Percentiles rank a stretch among this genome's conserved stretches.
These are phyloP conservation scores for Eutrema japonicum DNA, from an alignment of 345 rosid species.

Conservation along the genomic window DNA sequence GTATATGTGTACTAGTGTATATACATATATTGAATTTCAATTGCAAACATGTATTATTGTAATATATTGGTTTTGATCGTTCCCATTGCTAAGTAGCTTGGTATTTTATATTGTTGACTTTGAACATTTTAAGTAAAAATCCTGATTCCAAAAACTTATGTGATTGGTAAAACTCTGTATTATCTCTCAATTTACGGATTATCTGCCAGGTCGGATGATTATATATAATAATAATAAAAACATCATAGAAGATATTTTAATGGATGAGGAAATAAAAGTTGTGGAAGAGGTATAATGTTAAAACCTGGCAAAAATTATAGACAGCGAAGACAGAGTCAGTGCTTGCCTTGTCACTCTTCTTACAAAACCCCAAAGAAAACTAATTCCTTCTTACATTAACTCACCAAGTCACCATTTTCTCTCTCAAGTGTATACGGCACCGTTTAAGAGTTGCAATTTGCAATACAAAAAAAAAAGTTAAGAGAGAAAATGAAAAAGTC, in stretches of 20 bases:
- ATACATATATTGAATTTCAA: background rate
- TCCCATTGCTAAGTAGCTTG: background rate
- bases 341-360: constrained; percentile 44
- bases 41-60: background rate
- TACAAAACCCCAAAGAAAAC: constrained; percentile 39
- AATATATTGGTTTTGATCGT: background rate
- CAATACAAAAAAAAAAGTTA: background rate
- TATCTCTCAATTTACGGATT: background rate
- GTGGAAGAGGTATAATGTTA: constrained; percentile 39
- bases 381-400: constrained; percentile 28
- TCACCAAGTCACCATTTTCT: constrained; percentile 12
- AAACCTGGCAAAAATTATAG: constrained; percentile 40
- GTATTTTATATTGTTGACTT: constrained; percentile 3
- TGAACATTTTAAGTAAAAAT: background rate
- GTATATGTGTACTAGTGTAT: too few species aligned
- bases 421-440: constrained; percentile 17
- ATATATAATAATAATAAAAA: background rate
- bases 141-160: background rate
- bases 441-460: constrained; percentile 36
- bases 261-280: constrained; percentile 40
- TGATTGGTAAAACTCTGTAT: constrained; percentile 6
- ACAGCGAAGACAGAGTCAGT: constrained; percentile 44
- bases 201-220: background rate
- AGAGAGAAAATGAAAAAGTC: constrained; percentile 36
- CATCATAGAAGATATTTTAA: constrained; percentile 14